A percentile compares a stretch with the other conserved stretches of the same genome.
phyloP scores from a whole-genome alignment of 2,329 filamentous ascomycete species.

The Nigrograna mackinnonii region DNA sequence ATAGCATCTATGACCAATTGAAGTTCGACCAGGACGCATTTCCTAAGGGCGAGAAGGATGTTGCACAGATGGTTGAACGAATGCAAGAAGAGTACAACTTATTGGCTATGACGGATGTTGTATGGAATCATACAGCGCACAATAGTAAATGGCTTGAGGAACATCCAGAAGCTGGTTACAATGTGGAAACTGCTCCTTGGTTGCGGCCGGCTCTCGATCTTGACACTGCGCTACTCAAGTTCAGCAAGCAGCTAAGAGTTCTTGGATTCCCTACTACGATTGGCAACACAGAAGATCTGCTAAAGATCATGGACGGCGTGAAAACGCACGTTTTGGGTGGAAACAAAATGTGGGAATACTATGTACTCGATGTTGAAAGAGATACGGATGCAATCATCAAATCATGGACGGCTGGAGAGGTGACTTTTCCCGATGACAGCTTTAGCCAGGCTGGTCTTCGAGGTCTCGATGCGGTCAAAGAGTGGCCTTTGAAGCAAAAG shows the following conservation, averaged over 20 bases:
- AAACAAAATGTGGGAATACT: constrained; percentile 91
- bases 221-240: constrained; percentile 72
- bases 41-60: constrained; percentile 80
- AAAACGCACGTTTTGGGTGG: constrained; percentile 78
- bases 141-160: constrained; percentile 94
- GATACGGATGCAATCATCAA: constrained; percentile 71
- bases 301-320: constrained; percentile 80
- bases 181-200: constrained; percentile 83
- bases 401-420: constrained; percentile 69
- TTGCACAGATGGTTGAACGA: constrained; percentile 74
- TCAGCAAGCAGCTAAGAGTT: constrained; percentile 63
- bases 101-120: constrained; percentile 90
- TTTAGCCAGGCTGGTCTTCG: constrained; percentile 53
- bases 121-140: constrained; percentile 96
- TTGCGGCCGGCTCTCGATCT: constrained; percentile 70
- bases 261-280: constrained; percentile 78
- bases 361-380: constrained; percentile 77
- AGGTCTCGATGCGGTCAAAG: constrained; percentile 57
- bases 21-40: constrained; percentile 83
- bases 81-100: constrained; percentile 86
- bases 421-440: constrained; percentile 57
- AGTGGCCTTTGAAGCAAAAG: constrained; percentile 61
- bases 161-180: constrained; percentile 95
- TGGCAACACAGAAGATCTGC: constrained; percentile 70
- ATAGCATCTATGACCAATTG: constrained; percentile 93